phyloP scores from a whole-genome alignment of 352 stramenopile genomes.

The Lagenidium giganteum region DNA sequence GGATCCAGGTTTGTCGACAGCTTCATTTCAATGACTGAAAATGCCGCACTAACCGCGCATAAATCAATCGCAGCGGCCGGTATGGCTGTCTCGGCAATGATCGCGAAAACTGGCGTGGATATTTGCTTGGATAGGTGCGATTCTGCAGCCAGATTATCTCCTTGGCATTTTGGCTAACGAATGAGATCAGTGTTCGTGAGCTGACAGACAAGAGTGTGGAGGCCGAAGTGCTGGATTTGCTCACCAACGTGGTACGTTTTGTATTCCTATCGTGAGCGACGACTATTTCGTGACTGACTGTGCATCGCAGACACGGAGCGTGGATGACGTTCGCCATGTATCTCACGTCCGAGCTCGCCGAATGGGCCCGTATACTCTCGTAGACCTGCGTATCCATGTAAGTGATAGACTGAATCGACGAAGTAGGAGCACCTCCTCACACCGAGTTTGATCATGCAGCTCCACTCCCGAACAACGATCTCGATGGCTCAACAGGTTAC shows the following conservation, averaged over 20 bases:
- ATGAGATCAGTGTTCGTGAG: slow-evolving; percentile 52
- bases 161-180: not conserved
- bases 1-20: slow-evolving; percentile 43
- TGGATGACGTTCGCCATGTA: slow-evolving; percentile 75
- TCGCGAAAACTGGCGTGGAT: slow-evolving; percentile 81
- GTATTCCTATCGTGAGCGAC: not conserved
- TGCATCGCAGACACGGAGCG: slow-evolving; percentile 48
- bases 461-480: slow-evolving; percentile 75
- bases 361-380: slow-evolving; percentile 85
- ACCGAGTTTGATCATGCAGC: slow-evolving; percentile 13
- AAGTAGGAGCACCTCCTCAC: not conserved
- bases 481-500: slow-evolving; percentile 84
- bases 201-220: slow-evolving; percentile 84
- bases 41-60: no score
- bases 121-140: slow-evolving; percentile 77
- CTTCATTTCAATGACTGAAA: not conserved
- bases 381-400: slow-evolving; percentile 83
- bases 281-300: no score
- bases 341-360: slow-evolving; percentile 77
- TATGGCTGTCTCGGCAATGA: slow-evolving; percentile 84
- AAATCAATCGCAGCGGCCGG: slow-evolving; percentile 73
- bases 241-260: slow-evolving; percentile 59
- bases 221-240: slow-evolving; percentile 64
- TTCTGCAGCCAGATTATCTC: no score
- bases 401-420: slow-evolving; percentile 17